Evolutionary conservation across 2,329 filamentous ascomycete species (phyloP).

Genomic region (Fusarium brachygibbosum): DNA sequence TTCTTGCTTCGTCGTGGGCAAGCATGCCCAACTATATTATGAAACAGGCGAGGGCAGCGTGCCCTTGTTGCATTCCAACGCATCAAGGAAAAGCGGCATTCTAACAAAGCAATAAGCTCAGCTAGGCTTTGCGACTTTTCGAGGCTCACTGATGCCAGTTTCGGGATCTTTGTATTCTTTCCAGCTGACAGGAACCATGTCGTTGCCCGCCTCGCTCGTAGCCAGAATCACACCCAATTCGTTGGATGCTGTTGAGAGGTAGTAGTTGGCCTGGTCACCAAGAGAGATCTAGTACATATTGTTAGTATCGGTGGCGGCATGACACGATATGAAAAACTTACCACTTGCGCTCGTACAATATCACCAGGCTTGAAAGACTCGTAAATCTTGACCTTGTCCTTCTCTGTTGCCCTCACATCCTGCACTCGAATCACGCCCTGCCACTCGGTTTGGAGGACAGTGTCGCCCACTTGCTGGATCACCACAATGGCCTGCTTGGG

Average conservation of each 20-base stretch:
- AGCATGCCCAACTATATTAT: conserved; percentile 21
- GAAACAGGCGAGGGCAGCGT: conserved; percentile 29
- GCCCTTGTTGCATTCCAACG: conserved; percentile 39
- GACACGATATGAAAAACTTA: conserved; percentile 56
- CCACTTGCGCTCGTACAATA: conserved; percentile 87
- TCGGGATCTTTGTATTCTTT: conserved; percentile 90
- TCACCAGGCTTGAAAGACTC: conserved; percentile 95
- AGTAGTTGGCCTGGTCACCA: conserved; percentile 95
- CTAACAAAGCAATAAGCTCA: conserved; percentile 59
- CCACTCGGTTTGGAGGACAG: conserved; percentile 82
- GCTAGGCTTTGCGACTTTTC: conserved; percentile 95
- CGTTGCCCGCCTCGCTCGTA: conserved; percentile 85
- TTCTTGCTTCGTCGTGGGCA: conserved; percentile 7
- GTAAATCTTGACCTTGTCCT: conserved; percentile 91
- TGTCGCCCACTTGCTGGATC: conserved; percentile 84
- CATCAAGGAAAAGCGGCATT: conserved; percentile 13
- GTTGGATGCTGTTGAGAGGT: conserved; percentile 91
- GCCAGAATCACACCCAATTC: conserved; percentile 95
- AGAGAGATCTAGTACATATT: conserved; percentile 75
- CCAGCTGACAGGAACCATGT: conserved; percentile 95
- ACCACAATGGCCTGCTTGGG: conserved; percentile 87
- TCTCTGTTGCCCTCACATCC: conserved; percentile 94
- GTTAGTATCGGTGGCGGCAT: neutral
- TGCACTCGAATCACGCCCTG: conserved; percentile 88
- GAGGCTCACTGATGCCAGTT: conserved; percentile 79